These are phyloP conservation scores for Plasmodiophora brassicae DNA, from an alignment of 208 protist genomes.

Conservation along the genomic window DNA sequence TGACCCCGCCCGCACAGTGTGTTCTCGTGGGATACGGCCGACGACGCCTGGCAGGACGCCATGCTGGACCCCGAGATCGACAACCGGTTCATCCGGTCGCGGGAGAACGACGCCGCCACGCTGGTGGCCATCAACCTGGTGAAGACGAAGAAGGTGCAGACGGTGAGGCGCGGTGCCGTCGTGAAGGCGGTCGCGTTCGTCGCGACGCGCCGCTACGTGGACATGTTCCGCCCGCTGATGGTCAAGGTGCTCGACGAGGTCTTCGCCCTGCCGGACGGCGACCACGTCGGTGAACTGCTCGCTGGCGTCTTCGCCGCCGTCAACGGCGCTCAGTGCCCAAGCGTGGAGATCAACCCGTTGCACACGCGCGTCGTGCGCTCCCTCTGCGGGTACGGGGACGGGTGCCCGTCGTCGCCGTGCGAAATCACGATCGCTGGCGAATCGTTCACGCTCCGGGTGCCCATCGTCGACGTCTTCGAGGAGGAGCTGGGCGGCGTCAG, in stretches of 20 bases:
- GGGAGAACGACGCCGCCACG: not conserved
- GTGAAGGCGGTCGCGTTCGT: constrained; percentile 62
- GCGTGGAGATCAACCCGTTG: not conserved
- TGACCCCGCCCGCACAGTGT: too few species aligned
- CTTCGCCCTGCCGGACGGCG: constrained; percentile 10
- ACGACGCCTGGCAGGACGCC: not conserved
- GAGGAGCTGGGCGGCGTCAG: constrained; percentile 20
- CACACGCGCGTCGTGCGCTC: not conserved
- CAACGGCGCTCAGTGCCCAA: not conserved
- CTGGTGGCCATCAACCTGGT: constrained; percentile 52
- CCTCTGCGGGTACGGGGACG: not conserved
- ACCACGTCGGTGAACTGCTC: not conserved
- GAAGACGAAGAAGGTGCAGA: constrained; percentile 53
- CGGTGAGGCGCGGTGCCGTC: constrained; percentile 56
- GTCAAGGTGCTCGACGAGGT: constrained; percentile 55
- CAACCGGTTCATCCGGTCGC: not conserved
- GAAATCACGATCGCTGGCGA: not conserved
- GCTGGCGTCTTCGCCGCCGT: not conserved
- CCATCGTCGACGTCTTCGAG: not conserved
- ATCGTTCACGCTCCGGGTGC: not conserved
- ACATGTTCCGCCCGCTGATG: constrained; percentile 57
- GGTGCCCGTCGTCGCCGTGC: not conserved
- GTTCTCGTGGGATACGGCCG: not conserved
- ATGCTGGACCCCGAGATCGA: constrained; percentile 5
- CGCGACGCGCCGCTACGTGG: constrained; percentile 50